Percentiles rank a stretch among this genome's conserved stretches.
These are phyloP conservation scores for Globisporangium emineosum DNA, from an alignment of 352 stramenopile species.

Conservation along the genomic window DNA sequence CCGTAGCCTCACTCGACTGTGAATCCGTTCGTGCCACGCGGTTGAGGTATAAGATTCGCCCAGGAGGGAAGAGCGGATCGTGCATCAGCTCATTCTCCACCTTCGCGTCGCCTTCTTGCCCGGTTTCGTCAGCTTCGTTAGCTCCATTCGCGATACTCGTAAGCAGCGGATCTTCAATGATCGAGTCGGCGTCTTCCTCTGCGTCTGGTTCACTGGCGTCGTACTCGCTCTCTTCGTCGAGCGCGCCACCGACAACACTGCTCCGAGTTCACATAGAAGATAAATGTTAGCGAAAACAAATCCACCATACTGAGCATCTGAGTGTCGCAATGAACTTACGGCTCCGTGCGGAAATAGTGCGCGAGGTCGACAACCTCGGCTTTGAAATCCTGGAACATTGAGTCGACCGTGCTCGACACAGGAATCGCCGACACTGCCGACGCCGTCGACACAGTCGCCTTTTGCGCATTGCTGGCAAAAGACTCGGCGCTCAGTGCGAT, in stretches of 20 bases:
- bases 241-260: neutral
- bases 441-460: neutral
- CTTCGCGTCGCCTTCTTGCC: neutral
- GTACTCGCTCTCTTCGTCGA: slow-evolving; percentile 2
- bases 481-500: slow-evolving; percentile 21
- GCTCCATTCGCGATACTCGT: neutral
- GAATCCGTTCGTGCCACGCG: slow-evolving; percentile 19
- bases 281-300: neutral
- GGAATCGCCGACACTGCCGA: neutral
- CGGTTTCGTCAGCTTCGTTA: neutral
- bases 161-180: slow-evolving; percentile 8
- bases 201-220: neutral
- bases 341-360: slow-evolving; percentile 9
- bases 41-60: slow-evolving; percentile 70
- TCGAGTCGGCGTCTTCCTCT: slow-evolving; percentile 1
- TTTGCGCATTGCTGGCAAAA: slow-evolving; percentile 14
- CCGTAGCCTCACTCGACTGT: neutral
- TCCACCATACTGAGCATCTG: neutral
- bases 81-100: slow-evolving; percentile 30
- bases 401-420: slow-evolving; percentile 9
- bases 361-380: slow-evolving; percentile 13
- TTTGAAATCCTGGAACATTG: slow-evolving; percentile 21
- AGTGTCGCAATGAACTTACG: neutral
- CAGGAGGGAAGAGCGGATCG: slow-evolving; percentile 64
- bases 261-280: neutral